These are phyloP conservation scores for Phytophthora megakarya DNA, from an alignment of 352 stramenopile species.

Conservation along the genomic window DNA sequence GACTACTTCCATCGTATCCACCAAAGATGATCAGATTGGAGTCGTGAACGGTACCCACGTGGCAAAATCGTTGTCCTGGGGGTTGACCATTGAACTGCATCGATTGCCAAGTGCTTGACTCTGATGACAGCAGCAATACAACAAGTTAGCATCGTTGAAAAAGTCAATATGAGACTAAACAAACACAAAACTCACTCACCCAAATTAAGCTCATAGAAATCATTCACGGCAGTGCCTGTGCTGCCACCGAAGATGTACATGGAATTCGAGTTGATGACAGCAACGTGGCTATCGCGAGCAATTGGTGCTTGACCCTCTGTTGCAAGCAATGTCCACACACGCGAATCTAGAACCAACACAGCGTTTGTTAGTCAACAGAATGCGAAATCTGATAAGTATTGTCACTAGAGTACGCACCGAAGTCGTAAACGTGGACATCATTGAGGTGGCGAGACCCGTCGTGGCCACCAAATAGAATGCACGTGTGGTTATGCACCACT, in stretches of 20 bases:
- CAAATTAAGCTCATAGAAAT: slow-evolving; percentile 96
- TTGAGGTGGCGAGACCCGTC: slow-evolving; percentile 97
- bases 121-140: slow-evolving; percentile 22
- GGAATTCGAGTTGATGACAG: slow-evolving; percentile 91
- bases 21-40: slow-evolving; percentile 94
- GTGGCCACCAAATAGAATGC: slow-evolving; percentile 96
- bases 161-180: background rate
- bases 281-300: slow-evolving; percentile 96
- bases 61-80: slow-evolving; percentile 96
- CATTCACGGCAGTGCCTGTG: slow-evolving; percentile 96
- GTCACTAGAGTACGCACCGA: slow-evolving; percentile 53
- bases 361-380: slow-evolving; percentile 2
- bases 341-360: slow-evolving; percentile 44
- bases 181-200: slow-evolving; percentile 32
- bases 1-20: slow-evolving; percentile 95
- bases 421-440: slow-evolving; percentile 97
- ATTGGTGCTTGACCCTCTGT: slow-evolving; percentile 92
- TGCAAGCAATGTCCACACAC: slow-evolving; percentile 90
- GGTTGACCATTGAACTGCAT: slow-evolving; percentile 81
- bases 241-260: slow-evolving; percentile 97
- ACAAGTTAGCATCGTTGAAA: background rate
- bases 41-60: slow-evolving; percentile 94
- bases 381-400: background rate
- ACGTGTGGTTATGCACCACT: slow-evolving; percentile 93
- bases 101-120: slow-evolving; percentile 70